Base-by-base conservation (phyloP, 257 asterid genomes). In the Paulownia fortunei region DNA sequence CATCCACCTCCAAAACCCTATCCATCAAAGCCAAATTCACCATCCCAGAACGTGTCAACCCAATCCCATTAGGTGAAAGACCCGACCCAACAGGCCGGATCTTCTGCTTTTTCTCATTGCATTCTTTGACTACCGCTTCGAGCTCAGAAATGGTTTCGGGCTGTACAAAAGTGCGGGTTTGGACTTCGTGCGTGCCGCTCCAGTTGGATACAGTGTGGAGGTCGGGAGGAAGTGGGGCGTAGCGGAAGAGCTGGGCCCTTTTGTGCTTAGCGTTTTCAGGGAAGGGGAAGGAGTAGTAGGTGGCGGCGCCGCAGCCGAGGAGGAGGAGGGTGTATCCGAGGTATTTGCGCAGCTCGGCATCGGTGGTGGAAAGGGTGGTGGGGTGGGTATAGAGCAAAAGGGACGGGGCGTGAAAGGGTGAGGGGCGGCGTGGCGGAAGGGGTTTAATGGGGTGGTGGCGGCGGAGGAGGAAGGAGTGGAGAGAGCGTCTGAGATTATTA, bases 101-200 rank as follows among this genome's bases (percentile, higher is more conserved):
- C 90, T 74, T 93, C 84, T 90, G 90, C 84, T 87, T 93, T 69
- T 69, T 92, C 73, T 82, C 88, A 68, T 89, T 82, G 27, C 84
- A 90, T 2, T 90, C 91, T 23, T 86, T 86, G 12, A 93, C 97
- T 1, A 82, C 68, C 9, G 82, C 64, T 81, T 91, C 92, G 26
- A 95, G 94, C 86, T 93, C 89, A 0, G 77, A 51, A 2, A 84
- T 23, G 10, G 68, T 62, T 26, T 94, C 99, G n/a, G 99, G 97
- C 87, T 95, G 98, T 55, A 93, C 44, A 64, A 93, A 95, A 1
- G 76, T 86, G 15, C 93, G 96, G n/a, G 99, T 95, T 18, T 90
- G 98, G 56, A 95, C 97, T 68, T 93, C 98, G 73, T 95, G 98
- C 11, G 98, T 95, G 73, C 98, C 99, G 76, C 98, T 93, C 99